Base-by-base conservation (phyloP, 139 green algal genomes). In the Ettlia oleoabundans region DNA sequence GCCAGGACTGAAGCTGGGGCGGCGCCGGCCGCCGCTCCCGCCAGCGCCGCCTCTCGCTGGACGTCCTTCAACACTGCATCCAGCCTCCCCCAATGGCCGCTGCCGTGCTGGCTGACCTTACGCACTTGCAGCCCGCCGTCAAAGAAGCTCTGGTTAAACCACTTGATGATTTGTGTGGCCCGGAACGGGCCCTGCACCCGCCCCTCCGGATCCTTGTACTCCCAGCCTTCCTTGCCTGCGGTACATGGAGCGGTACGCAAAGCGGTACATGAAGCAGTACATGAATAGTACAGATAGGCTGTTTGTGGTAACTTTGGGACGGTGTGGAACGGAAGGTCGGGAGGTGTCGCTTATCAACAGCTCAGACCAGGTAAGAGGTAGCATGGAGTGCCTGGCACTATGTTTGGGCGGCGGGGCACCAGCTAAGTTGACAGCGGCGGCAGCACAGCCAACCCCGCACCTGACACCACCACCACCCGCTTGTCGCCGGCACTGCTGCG, bases 171-270 rank as follows among this genome's bases (percentile, higher is more conserved):
- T 28, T 83, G 78, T 3, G 75, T 22, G n/a, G 81, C 74, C 2
- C 69, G n/a, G 78, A 76, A 89, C 43, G 81, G 85, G 35, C 85
- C 85, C 38, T 87, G 85, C 58, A 72, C 30, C 35, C 32, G 15
- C 15, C 85, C 85, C 38, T 75, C 81, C 2, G 74, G 81, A 33
- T 87, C 85, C 10, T 33, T 37, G 66, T 89, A 89, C 65, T 88
- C 55, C 85, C 85, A 89, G 13, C 84, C 82, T 32, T 91, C 55
- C 28, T 80, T 67, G 58, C 76, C 76, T 82, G 76, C 42, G 61
- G 0, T 0, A n/a, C n/a, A 19, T 7, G 21, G 35, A 15, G 37
- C 37, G 8, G 55, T 30, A 37, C 21, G 30, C n/a, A 1, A 8
- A 41, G 41, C 28, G 28, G 28, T 18, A 2, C 9, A 32, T 73